phyloP scores from a whole-genome alignment of 805 yeast species.

The Martiniozyma abietophila region DNA sequence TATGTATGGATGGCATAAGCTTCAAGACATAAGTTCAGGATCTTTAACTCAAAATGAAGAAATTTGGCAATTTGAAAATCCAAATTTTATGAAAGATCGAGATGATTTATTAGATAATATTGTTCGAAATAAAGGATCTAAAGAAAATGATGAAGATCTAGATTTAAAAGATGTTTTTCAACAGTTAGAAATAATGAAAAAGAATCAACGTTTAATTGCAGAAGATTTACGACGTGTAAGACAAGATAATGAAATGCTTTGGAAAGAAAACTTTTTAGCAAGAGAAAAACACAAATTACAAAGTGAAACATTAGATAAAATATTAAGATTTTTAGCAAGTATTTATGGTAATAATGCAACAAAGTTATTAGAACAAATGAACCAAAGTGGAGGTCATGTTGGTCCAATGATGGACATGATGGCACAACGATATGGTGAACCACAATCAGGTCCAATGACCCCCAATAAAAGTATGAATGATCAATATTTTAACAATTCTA shows the following conservation, averaged over 20 bases:
- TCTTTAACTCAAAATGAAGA: slow-evolving; percentile 63
- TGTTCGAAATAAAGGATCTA: slow-evolving; percentile 56
- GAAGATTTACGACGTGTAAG: slow-evolving; percentile 79
- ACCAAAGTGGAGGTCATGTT: slow-evolving; percentile 2
- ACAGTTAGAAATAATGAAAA: slow-evolving; percentile 69
- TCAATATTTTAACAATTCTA: too few relatives aligned
- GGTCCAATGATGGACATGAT: too few relatives aligned
- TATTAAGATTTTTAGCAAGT: slow-evolving; percentile 77
- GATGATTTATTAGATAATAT: slow-evolving; percentile 83
- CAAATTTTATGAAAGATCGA: slow-evolving; percentile 63
- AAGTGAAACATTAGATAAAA: slow-evolving; percentile 79
- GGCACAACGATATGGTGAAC: too few relatives aligned
- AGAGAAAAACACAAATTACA: slow-evolving; percentile 82
- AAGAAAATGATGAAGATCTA: slow-evolving; percentile 33
- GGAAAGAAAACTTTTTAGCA: slow-evolving; percentile 81
- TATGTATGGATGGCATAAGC: slow-evolving; percentile 99
- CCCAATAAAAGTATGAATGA: too few relatives aligned
- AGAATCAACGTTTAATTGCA: slow-evolving; percentile 70
- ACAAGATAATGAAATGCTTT: slow-evolving; percentile 78
- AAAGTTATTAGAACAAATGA: slow-evolving; percentile 22
- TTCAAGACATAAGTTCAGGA: slow-evolving; percentile 83
- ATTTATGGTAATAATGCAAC: slow-evolving; percentile 61
- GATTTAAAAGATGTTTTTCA: slow-evolving; percentile 46
- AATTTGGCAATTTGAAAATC: slow-evolving; percentile 81
- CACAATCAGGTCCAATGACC: too few relatives aligned